A percentile compares a stretch with the other conserved stretches of the same genome.
phyloP scores from a whole-genome alignment of 805 yeast genomes.

The Myxozyma monticola region DNA sequence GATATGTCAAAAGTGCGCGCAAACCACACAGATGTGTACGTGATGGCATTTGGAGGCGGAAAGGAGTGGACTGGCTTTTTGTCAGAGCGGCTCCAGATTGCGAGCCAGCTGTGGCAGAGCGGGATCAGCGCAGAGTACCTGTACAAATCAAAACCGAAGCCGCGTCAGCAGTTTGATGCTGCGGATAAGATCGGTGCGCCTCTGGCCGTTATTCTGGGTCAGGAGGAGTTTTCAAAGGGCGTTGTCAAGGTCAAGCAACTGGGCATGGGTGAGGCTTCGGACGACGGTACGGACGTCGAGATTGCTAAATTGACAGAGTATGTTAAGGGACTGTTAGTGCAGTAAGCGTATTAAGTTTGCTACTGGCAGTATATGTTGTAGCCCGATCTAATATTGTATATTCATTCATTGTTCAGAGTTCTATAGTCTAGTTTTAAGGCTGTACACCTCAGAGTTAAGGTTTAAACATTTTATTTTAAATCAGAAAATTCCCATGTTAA shows the following conservation, averaged over 20 bases:
- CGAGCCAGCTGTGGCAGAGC: constrained; percentile 80
- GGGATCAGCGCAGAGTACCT: constrained; percentile 90
- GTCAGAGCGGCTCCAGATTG: constrained; percentile 84
- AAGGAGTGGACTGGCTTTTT: constrained; percentile 92
- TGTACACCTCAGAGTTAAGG: too few species aligned
- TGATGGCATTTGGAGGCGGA: constrained; percentile 99
- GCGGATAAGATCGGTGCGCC: constrained; percentile 94
- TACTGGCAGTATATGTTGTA: too few species aligned
- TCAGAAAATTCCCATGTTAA: too few species aligned
- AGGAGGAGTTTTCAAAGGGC: constrained; percentile 85
- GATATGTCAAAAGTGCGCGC: constrained; percentile 69
- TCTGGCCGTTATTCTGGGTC: constrained; percentile 88
- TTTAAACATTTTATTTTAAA: too few species aligned
- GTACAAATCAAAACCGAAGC: constrained; percentile 90
- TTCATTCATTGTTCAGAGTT: too few species aligned
- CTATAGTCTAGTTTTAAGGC: too few species aligned
- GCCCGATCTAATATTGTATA: too few species aligned
- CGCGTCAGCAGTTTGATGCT: constrained; percentile 95
- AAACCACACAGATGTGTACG: constrained; percentile 85
- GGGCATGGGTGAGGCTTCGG: constrained; percentile 84
- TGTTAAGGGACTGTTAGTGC: too few species aligned
- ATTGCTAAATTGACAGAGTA: constrained; percentile 15
- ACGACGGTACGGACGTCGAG: constrained; percentile 65
- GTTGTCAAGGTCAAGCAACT: constrained; percentile 80
- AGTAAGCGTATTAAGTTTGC: too few species aligned